Percentiles rank a stretch among this genome's conserved stretches.
Evolutionary conservation across 345 rosid genomes (phyloP).

Genomic region (Citrus unshiu): DNA sequence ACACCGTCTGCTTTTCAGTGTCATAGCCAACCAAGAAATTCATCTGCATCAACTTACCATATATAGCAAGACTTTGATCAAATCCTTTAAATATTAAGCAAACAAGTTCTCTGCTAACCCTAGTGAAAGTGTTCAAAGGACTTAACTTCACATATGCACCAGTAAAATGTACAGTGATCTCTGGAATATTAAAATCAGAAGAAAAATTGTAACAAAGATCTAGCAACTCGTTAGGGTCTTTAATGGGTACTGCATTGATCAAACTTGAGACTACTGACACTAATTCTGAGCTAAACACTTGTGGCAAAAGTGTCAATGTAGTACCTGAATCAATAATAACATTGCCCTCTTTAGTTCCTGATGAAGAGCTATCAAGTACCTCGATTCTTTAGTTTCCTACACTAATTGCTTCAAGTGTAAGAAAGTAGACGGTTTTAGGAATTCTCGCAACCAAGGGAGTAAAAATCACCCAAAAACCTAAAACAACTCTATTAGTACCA

Average conservation of each 20-base stretch:
- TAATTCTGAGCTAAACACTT: slow-evolving; percentile 19
- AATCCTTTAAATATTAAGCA: slow-evolving; percentile 34
- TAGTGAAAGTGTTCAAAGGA: slow-evolving; percentile 29
- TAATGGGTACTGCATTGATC: slow-evolving; percentile 12
- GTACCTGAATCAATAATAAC: slow-evolving; percentile 64
- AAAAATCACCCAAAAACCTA: slow-evolving; percentile 26
- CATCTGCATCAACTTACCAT: slow-evolving; percentile 41
- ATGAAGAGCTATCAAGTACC: slow-evolving; percentile 19
- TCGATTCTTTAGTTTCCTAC: slow-evolving; percentile 27
- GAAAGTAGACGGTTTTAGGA: slow-evolving; percentile 39
- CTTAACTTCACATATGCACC: slow-evolving; percentile 35
- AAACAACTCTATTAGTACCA: slow-evolving; percentile 42
- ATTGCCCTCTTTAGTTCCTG: slow-evolving; percentile 32
- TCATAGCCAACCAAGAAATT: slow-evolving; percentile 57
- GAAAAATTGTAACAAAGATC: background rate
- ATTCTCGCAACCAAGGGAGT: slow-evolving; percentile 36
- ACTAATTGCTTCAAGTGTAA: slow-evolving; percentile 39
- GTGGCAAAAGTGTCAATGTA: slow-evolving; percentile 36
- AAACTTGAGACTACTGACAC: slow-evolving; percentile 4
- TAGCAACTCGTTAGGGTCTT: background rate
- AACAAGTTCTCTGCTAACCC: slow-evolving; percentile 6
- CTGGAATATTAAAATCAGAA: slow-evolving; percentile 19
- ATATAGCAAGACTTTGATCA: slow-evolving; percentile 14
- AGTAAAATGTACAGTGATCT: slow-evolving; percentile 31
- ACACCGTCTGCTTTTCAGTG: slow-evolving; percentile 17